Base-by-base conservation (phyloP, 208 protist genomes). In the Acanthamoeba triangularis region DNA sequence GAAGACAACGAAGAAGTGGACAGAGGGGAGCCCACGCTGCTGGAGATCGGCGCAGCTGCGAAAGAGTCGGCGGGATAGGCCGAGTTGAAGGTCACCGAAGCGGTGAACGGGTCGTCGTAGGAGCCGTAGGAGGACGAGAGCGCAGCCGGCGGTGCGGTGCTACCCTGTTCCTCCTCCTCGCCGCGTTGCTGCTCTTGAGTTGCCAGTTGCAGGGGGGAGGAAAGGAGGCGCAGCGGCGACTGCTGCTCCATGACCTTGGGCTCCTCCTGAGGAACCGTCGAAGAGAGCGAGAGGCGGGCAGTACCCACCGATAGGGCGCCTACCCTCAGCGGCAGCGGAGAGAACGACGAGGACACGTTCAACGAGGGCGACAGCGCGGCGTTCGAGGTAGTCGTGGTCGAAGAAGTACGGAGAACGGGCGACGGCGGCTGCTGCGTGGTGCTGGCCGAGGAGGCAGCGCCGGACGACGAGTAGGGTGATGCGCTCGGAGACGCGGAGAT, bases 51-150 rank as follows among this genome's bases (percentile, higher is more conserved):
- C 28, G 67, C 5, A 5, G 35, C 5, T 7, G 67, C 33, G 14
- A 41, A 76, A 8, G 67, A 44, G 67, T 16, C 28, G 1, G 67
- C 30, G 11, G 67, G 67, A 20, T 76, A 76, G 30, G 67, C 6
- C 28, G 67, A 76, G 67, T 76, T 76, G 67, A 76, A 76, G 67
- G 33, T 76, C 11, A 76, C 35, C 30, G 67, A 16, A 41, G 67
- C 67, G 7, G 67, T 76, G 35, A 76, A 76, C 67, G 67, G 67
- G 30, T 76, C 67, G 5, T 76, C 67, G 20, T 20, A 61, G 59
- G 59, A 65, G 59, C 25, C 14, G 35, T 76, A 76, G n/a, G 67
- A 76, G 7, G 67, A 76, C n/a, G 67, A 41, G 11, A n/a, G 14
- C 67, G 28, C 8, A 3, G 20, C 28, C 63, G 28, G 63, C 63